Percentiles rank a stretch among this genome's conserved stretches.
These are phyloP conservation scores for Trametes elegans DNA, from an alignment of 768 basidiomycete genomes.

Conservation along the genomic window DNA sequence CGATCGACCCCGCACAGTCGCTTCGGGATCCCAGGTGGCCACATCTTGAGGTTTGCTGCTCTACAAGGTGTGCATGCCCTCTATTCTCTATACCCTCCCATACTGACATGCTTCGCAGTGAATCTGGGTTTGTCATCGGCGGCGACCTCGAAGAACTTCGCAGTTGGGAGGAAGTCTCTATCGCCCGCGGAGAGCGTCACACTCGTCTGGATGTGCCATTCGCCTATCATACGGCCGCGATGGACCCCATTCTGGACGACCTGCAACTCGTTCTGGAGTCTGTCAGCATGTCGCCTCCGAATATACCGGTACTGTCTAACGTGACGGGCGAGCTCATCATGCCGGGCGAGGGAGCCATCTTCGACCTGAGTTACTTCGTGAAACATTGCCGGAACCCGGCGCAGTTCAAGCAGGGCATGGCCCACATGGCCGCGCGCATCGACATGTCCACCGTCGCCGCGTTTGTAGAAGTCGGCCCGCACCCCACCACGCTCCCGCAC, in stretches of 20 bases:
- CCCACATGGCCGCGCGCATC: conserved; percentile 34
- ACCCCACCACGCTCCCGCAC: conserved; percentile 56
- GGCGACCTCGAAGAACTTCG: conserved; percentile 48
- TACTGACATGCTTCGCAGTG: conserved; percentile 23
- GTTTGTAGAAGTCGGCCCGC: conserved; percentile 72
- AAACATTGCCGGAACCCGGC: conserved; percentile 61
- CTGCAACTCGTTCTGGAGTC: conserved; percentile 41
- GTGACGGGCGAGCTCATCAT: conserved; percentile 51
- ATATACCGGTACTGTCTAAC: conserved; percentile 61
- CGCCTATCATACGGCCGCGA: conserved; percentile 66
- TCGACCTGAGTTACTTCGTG: conserved; percentile 51
- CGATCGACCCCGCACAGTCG: conserved; percentile 33
- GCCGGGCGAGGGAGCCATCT: conserved; percentile 49
- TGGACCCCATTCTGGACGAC: conserved; percentile 55
- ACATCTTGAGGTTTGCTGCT: conserved; percentile 50
- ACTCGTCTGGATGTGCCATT: conserved; percentile 52
- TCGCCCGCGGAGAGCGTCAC: conserved; percentile 36
- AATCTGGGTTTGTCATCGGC: conserved; percentile 55
- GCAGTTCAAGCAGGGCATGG: conserved; percentile 50
- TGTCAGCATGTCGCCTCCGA: conserved; percentile 44
- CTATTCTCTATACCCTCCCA: background rate
- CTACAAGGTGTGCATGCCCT: conserved; percentile 42
- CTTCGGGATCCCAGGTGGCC: conserved; percentile 26
- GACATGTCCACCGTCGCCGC: conserved; percentile 34
- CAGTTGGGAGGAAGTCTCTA: conserved; percentile 41